Percentiles rank a stretch among this genome's conserved stretches.
These are phyloP conservation scores for Mercurialis annua DNA, from an alignment of 345 rosid species.

Conservation along the genomic window DNA sequence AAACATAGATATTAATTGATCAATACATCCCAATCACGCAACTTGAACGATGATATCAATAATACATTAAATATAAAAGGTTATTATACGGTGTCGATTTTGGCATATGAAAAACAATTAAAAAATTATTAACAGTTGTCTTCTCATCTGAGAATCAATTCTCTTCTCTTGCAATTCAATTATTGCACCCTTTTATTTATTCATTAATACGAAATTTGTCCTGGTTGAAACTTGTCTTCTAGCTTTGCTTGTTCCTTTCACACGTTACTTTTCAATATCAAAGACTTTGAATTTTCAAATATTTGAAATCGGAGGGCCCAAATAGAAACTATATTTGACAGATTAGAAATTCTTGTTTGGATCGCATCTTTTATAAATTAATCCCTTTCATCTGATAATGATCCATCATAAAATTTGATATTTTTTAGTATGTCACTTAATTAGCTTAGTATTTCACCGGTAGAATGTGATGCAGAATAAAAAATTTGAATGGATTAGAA, in stretches of 20 bases:
- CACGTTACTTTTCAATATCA: neutral
- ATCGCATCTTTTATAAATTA: no score
- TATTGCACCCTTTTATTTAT: neutral
- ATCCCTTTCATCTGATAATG: no score
- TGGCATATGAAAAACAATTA: constrained; percentile 1
- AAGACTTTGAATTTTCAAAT: neutral
- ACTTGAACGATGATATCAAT: no score
- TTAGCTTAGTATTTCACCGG: no score
- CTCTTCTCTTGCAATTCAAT: neutral
- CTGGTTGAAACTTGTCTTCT: neutral
- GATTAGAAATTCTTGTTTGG: no score
- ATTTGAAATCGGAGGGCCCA: neutral
- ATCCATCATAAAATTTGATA: no score
- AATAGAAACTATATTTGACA: no score
- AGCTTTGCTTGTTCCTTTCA: constrained; percentile 8
- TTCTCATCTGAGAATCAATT: neutral
- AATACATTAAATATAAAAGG: no score
- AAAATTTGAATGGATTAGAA: no score
- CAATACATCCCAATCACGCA: neutral
- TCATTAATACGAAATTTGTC: neutral
- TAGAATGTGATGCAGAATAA: no score
- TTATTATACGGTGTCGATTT: constrained; percentile 9
- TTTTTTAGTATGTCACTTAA: no score
- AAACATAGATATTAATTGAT: no score
- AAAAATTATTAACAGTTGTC: neutral